phyloP scores from a whole-genome alignment of 306 rosid species.

The Ceratonia siliqua region DNA sequence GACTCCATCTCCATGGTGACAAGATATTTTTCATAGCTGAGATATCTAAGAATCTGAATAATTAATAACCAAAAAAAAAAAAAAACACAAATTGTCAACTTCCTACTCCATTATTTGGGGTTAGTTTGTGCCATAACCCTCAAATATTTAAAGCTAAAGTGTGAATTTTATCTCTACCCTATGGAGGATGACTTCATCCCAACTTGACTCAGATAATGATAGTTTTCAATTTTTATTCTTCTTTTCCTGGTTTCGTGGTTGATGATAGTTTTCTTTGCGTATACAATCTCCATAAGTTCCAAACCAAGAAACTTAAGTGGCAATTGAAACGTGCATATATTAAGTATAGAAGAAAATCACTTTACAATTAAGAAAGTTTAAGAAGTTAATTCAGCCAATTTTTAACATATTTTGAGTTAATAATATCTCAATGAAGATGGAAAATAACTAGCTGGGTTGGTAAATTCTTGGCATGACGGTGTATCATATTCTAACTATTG shows the following conservation, averaged over 20 bases:
- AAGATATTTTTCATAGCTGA: slow-evolving; percentile 21
- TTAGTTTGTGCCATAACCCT: slow-evolving; percentile 20
- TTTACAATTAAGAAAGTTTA: too few species aligned
- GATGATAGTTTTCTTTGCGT: slow-evolving; percentile 12
- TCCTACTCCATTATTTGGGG: slow-evolving; percentile 34
- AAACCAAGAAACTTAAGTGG: not conserved
- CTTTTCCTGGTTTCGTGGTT: not conserved
- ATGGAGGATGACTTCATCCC: slow-evolving; percentile 30
- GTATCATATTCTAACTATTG: too few species aligned
- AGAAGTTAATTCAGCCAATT: too few species aligned
- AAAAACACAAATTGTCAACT: slow-evolving; percentile 41
- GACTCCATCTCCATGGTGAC: slow-evolving; percentile 5
- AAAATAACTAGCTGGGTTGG: too few species aligned
- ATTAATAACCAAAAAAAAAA: slow-evolving; percentile 20
- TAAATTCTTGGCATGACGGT: too few species aligned
- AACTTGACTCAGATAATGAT: slow-evolving; percentile 20
- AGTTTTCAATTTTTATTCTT: not conserved
- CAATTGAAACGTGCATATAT: not conserved
- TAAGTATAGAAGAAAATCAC: too few species aligned
- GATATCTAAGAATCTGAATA: not conserved
- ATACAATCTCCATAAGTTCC: slow-evolving; percentile 13
- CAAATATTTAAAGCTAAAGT: slow-evolving; percentile 34
- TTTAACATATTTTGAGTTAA: too few species aligned
- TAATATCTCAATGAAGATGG: too few species aligned
- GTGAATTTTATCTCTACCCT: slow-evolving; percentile 26